Conservation (phyloP, 1,284 basidiomycete genomes). For the Pseudozyma thailandica region DNA sequence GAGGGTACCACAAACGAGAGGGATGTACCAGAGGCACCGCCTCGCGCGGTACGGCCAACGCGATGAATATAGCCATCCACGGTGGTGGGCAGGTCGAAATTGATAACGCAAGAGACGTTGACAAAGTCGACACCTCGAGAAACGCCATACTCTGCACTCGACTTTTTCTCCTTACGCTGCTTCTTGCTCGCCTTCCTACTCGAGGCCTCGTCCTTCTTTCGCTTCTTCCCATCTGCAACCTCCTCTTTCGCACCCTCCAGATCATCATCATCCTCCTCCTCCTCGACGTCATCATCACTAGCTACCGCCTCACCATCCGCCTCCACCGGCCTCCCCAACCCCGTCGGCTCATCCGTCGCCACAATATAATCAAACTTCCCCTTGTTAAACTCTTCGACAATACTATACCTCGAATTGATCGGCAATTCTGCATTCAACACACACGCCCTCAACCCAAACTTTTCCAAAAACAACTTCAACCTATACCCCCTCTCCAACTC, state of each 20-base stretch:
- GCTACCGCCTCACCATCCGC: conserved; percentile 32
- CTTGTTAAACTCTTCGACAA: conserved; percentile 98
- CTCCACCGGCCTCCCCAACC: conserved; percentile 45
- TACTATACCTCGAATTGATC: conserved; percentile 93
- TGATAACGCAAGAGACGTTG: conserved; percentile 95
- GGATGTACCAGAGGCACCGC: conserved; percentile 90
- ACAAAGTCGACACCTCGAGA: conserved; percentile 97
- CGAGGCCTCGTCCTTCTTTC: conserved; percentile 14
- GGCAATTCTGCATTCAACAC: conserved; percentile 97
- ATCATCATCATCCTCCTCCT: conserved; percentile 7
- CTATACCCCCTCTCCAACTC: conserved; percentile 94
- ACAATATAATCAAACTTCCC: conserved; percentile 99
- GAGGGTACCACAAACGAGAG: conserved; percentile 87
- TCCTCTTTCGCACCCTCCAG: conserved; percentile 1
- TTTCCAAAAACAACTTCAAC: conserved; percentile 94
- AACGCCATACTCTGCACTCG: conserved; percentile 81
- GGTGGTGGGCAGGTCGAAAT: conserved; percentile 93
- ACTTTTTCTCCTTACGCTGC: conserved; percentile 4
- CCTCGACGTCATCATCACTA: conserved; percentile 7
- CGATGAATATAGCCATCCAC: conserved; percentile 94
- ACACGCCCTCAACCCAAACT: conserved; percentile 95
- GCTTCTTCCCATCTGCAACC: conserved; percentile 46
- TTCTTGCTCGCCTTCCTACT: conserved; percentile 16
- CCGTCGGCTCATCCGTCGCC: conserved; percentile 84
- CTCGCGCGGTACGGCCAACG: conserved; percentile 93